phyloP scores from a whole-genome alignment of 176 grass and related monocot genomes.

The Pontederia paniculata region DNA sequence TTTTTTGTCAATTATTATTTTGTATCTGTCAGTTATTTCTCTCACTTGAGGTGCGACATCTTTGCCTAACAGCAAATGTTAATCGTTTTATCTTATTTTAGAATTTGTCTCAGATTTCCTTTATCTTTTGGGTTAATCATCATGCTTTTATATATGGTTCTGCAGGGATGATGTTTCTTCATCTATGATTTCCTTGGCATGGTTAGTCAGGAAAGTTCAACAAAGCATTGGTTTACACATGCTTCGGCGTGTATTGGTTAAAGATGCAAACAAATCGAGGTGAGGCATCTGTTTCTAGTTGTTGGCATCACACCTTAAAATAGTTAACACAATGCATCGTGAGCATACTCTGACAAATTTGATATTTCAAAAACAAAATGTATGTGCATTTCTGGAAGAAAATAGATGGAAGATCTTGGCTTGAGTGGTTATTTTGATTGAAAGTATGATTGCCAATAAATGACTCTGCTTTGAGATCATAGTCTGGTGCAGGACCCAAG shows the following conservation, averaged over 20 bases:
- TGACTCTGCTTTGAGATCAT: too few species aligned
- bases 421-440: too few species aligned
- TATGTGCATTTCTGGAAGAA: too few species aligned
- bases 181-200: constrained; percentile 24
- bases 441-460: too few species aligned
- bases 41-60: too few species aligned
- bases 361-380: too few species aligned
- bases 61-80: background rate
- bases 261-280: constrained; percentile 81
- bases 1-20: too few species aligned
- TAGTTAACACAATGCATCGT: background rate
- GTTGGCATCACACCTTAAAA: background rate
- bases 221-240: constrained; percentile 40
- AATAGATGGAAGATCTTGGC: too few species aligned
- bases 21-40: too few species aligned
- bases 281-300: constrained; percentile 6
- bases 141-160: constrained; percentile 20
- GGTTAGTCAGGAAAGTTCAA: constrained; percentile 56
- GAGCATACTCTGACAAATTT: too few species aligned
- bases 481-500: too few species aligned
- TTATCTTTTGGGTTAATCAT: constrained; percentile 2
- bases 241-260: constrained; percentile 46
- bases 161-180: constrained; percentile 42
- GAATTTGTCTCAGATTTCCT: background rate
- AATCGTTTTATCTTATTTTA: background rate